phyloP scores from a whole-genome alignment of 2,329 filamentous ascomycete genomes.

The Calycina marina region DNA sequence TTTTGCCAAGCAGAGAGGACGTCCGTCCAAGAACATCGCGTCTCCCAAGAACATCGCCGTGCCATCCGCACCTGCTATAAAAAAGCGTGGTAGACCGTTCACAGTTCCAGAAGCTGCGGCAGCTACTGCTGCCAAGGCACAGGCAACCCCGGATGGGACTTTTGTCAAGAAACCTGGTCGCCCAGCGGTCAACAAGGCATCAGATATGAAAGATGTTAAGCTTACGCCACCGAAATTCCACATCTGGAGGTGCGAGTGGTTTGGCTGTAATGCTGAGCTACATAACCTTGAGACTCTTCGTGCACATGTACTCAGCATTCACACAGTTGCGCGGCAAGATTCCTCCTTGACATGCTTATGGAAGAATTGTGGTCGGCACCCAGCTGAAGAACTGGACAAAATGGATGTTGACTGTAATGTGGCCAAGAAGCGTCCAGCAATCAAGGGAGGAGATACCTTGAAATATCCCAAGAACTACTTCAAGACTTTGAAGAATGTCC shows the following conservation, averaged over 20 bases:
- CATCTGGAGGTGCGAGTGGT: constrained; percentile 46
- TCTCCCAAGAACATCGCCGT: not conserved
- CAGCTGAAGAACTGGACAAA: constrained; percentile 7
- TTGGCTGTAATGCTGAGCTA: constrained; percentile 41
- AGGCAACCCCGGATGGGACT: not conserved
- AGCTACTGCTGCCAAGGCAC: not conserved
- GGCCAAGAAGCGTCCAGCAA: not conserved
- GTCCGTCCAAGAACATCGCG: constrained; percentile 2
- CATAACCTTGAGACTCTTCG: constrained; percentile 46
- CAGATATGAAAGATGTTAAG: constrained; percentile 20
- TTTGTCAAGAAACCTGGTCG: constrained; percentile 10
- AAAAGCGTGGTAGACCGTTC: constrained; percentile 14
- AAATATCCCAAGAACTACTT: too few species aligned
- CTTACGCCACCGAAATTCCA: constrained; percentile 25
- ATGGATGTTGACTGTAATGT: not conserved
- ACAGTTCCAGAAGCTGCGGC: constrained; percentile 5
- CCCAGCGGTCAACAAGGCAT: constrained; percentile 4
- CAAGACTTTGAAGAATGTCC: not conserved
- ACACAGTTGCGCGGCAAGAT: constrained; percentile 22
- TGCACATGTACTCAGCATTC: constrained; percentile 36
- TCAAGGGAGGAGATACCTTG: too few species aligned
- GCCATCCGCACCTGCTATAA: not conserved
- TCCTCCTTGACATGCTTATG: constrained; percentile 25
- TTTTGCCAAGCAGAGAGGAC: too few species aligned
- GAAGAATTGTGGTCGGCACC: constrained; percentile 27